These are phyloP conservation scores for Ascochyta pisi DNA, from an alignment of 2,329 filamentous ascomycete genomes.

Conservation along the genomic window DNA sequence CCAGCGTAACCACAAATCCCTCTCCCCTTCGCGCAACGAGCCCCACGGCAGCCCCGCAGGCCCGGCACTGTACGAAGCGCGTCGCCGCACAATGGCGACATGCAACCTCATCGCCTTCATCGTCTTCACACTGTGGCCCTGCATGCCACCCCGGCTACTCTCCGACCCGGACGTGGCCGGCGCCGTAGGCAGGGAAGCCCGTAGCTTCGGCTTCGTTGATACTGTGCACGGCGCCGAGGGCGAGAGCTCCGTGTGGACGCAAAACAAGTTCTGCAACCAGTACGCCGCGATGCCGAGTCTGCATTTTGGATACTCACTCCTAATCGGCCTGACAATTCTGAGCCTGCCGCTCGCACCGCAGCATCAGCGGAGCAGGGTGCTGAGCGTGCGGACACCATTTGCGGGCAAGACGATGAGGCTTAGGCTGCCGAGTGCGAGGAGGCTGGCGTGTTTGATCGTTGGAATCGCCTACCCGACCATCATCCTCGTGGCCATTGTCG, in stretches of 20 bases:
- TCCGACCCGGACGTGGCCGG: slow-evolving; percentile 62
- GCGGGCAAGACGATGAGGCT: slow-evolving; percentile 40
- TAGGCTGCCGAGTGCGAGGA: slow-evolving; percentile 57
- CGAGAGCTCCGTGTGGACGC: slow-evolving; percentile 73
- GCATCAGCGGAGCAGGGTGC: slow-evolving; percentile 53
- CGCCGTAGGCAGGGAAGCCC: slow-evolving; percentile 63
- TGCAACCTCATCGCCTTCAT: slow-evolving; percentile 67
- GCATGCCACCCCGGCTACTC: slow-evolving; percentile 66
- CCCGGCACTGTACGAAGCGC: slow-evolving; percentile 61
- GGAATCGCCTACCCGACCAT: slow-evolving; percentile 69
- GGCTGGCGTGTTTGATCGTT: slow-evolving; percentile 57
- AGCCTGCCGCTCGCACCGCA: slow-evolving; percentile 67
- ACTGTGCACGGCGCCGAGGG: slow-evolving; percentile 65
- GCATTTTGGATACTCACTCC: slow-evolving; percentile 77
- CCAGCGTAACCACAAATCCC: slow-evolving; percentile 44
- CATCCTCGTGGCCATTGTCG: slow-evolving; percentile 72
- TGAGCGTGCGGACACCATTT: slow-evolving; percentile 42
- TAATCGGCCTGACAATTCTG: slow-evolving; percentile 73
- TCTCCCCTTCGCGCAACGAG: slow-evolving; percentile 13
- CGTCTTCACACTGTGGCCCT: slow-evolving; percentile 66
- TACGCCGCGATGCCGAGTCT: slow-evolving; percentile 80
- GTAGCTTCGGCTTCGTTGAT: slow-evolving; percentile 66
- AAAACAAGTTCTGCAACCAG: slow-evolving; percentile 77
- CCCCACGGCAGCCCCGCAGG: slow-evolving; percentile 52
- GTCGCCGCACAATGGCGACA: slow-evolving; percentile 63